Evolutionary conservation across 768 basidiomycete species (phyloP).

Genomic region (Sarcodon aspratus): DNA sequence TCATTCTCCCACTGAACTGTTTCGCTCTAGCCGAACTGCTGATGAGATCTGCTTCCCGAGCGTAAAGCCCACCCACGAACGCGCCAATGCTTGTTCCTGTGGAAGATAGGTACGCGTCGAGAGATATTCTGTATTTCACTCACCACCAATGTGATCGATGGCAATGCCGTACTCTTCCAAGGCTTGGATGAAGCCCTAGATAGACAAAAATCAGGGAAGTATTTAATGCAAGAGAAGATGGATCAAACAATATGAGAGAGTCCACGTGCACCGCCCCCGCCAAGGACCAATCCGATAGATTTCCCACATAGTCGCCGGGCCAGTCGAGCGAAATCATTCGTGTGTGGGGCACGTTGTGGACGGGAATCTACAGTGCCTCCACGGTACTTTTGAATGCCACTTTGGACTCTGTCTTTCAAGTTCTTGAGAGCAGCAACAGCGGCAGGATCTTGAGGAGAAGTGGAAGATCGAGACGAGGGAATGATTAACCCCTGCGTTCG

Average conservation of each 20-base stretch:
- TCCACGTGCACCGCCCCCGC: slow-evolving; percentile 97
- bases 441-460: slow-evolving; percentile 67
- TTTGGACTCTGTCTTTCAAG: slow-evolving; percentile 87
- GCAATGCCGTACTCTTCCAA: slow-evolving; percentile 88
- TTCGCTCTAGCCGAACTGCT: slow-evolving; percentile 79
- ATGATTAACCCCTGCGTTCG: slow-evolving; percentile 55
- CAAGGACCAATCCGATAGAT: slow-evolving; percentile 88
- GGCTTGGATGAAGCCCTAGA: slow-evolving; percentile 83
- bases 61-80: slow-evolving; percentile 90
- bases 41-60: slow-evolving; percentile 85
- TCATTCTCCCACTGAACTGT: slow-evolving; percentile 87
- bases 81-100: slow-evolving; percentile 83
- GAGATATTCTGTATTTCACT: slow-evolving; percentile 3
- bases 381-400: slow-evolving; percentile 79
- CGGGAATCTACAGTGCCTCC: slow-evolving; percentile 47
- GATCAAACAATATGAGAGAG: slow-evolving; percentile 47
- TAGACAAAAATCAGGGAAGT: slow-evolving; percentile 1
- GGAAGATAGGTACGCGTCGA: slow-evolving; percentile 1
- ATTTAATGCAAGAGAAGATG: slow-evolving; percentile 23
- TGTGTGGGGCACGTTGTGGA: slow-evolving; percentile 70
- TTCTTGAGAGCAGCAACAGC: slow-evolving; percentile 85
- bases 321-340: slow-evolving; percentile 85
- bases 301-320: slow-evolving; percentile 88
- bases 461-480: slow-evolving; percentile 45
- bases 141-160: slow-evolving; percentile 85